phyloP scores from a whole-genome alignment of 2,329 filamentous ascomycete genomes.

The Penicillium thymicola region DNA sequence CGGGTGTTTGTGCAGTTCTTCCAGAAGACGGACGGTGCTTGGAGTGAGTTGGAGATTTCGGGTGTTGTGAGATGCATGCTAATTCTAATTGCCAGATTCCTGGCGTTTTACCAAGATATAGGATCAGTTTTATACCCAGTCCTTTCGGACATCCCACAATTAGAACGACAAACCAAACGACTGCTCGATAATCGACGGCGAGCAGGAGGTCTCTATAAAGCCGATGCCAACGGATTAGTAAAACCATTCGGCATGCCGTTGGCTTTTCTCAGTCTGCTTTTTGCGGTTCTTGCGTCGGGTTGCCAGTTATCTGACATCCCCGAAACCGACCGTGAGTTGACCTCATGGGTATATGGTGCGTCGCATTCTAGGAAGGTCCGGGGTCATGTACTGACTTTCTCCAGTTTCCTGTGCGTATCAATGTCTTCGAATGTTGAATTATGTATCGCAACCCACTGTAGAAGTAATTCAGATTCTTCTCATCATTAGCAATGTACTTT shows the following conservation, averaged over 20 bases:
- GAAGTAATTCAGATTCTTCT: constrained; percentile 61
- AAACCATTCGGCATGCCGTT: constrained; percentile 57
- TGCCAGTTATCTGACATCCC: constrained; percentile 58
- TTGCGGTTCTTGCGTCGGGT: constrained; percentile 60
- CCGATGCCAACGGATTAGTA: constrained; percentile 48
- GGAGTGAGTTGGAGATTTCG: constrained; percentile 20
- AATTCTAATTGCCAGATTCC: constrained; percentile 40
- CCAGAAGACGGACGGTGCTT: constrained; percentile 54
- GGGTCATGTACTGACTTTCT: constrained; percentile 14
- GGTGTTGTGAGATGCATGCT: constrained; percentile 5
- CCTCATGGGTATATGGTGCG: constrained; percentile 61
- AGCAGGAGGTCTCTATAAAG: constrained; percentile 41
- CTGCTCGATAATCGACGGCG: constrained; percentile 52
- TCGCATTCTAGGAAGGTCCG: constrained; percentile 2
- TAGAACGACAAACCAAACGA: constrained; percentile 51
- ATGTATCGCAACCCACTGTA: constrained; percentile 58
- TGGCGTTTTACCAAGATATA: constrained; percentile 54
- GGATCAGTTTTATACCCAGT: constrained; percentile 58
- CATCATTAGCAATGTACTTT: constrained; percentile 61
- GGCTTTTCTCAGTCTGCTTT: constrained; percentile 59
- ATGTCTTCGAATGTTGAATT: constrained; percentile 62
- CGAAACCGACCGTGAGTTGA: constrained; percentile 58
- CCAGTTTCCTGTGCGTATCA: constrained; percentile 63
- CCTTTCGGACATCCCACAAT: constrained; percentile 49
- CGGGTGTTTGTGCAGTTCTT: constrained; percentile 54